phyloP scores from a whole-genome alignment of 352 stramenopile genomes.

The Phytophthora lateralis region DNA sequence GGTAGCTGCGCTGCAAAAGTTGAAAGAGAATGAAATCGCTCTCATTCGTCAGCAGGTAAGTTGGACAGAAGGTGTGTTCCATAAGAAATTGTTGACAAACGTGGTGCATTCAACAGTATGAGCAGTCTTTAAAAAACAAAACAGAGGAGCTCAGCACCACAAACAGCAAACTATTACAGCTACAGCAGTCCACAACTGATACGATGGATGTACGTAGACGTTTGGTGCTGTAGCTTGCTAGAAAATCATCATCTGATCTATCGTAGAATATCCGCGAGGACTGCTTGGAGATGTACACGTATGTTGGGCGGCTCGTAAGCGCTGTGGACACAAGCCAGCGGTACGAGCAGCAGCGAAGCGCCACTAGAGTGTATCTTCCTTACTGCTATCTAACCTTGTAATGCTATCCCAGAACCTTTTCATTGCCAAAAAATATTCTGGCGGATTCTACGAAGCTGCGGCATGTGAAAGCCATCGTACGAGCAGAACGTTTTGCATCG shows the following conservation, averaged over 20 bases:
- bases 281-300: slow-evolving; percentile 73
- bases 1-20: slow-evolving; percentile 52
- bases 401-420: slow-evolving; percentile 17
- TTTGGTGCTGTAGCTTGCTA: not conserved
- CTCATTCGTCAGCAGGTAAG: slow-evolving; percentile 71
- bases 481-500: slow-evolving; percentile 1
- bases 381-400: slow-evolving; percentile 1
- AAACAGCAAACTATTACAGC: slow-evolving; percentile 44
- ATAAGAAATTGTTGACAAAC: not conserved
- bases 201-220: slow-evolving; percentile 53
- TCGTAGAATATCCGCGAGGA: slow-evolving; percentile 66
- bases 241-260: slow-evolving; percentile 5
- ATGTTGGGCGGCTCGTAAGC: slow-evolving; percentile 51
- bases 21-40: slow-evolving; percentile 74
- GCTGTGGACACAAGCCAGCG: slow-evolving; percentile 32
- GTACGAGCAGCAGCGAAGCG: slow-evolving; percentile 6
- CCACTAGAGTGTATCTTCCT: not conserved
- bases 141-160: slow-evolving; percentile 41
- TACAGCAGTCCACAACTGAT: slow-evolving; percentile 38
- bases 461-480: slow-evolving; percentile 73
- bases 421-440: slow-evolving; percentile 77
- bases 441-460: slow-evolving; percentile 70
- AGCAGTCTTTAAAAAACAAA: slow-evolving; percentile 66
- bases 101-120: slow-evolving; percentile 41
- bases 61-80: not conserved